Evolutionary conservation across 75 land plant genomes (phyloP), one percentile per base, ranked within the genome.

Genomic region (Sequoia sempervirens): DNA sequence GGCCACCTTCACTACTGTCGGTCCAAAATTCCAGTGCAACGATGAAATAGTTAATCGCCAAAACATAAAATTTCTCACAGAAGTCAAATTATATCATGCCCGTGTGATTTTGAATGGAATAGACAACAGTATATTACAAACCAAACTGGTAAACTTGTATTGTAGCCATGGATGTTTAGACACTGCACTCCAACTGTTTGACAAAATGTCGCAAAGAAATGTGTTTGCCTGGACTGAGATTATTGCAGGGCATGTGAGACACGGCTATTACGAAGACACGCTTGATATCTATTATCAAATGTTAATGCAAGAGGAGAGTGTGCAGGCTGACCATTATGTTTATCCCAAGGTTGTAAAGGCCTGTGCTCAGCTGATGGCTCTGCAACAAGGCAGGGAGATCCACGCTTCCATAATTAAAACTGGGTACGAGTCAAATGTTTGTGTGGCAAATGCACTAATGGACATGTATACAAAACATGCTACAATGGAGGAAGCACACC

Each of bases 151-250:
- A 34, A 83, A 86, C 26, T 47, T 84, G 54, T 86, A 88, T 82
- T 79, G 81, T 0, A 82, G 83, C 36, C 84, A 83, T 30, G 81
- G 84, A n/a, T 58, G 66, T 64, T 43, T 86, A 10, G 64, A 18
- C 14, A 66, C 82, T 26, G 90, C 87, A 68, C 80, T 56, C 15
- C 45, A 68, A 30, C 75, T 86, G 83, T 81, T 88, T 75, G 85
- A 88, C 52, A 45, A 88, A 84, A 56, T 88, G 85, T 80, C 79
- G 18, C 83, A 76, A 2, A 85, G 83, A 58, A 84, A 86, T 45
- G 83, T 86, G 32, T 84, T 84, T 78, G 83, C 90, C 2, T 88
- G 87, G 85, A 88, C 87, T 15, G 88, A 86, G 37, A 52, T 89
- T 1, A 81, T 89, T 40, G 58, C 79, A 0, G 69, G 79, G 36